A percentile compares a stretch with the other conserved stretches of the same genome.
Evolutionary conservation across 441 rosid species (phyloP).

Genomic region (Croton setiger): DNA sequence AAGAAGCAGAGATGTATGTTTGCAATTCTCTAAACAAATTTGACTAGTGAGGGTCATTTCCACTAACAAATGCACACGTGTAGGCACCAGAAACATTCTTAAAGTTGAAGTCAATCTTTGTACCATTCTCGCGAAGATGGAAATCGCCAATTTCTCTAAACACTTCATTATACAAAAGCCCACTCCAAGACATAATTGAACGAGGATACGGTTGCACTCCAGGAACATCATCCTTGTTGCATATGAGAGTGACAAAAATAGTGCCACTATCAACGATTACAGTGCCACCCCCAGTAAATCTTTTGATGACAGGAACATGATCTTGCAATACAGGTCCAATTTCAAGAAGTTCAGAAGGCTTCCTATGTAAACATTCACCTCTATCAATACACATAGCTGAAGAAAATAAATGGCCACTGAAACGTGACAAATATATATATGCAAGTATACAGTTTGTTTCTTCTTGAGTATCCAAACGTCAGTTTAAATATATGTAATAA

Average conservation of each 20-base stretch:
- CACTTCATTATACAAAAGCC: slow-evolving; percentile 52
- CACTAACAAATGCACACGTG: not conserved
- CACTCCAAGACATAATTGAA: slow-evolving; percentile 85
- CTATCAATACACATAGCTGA: slow-evolving; percentile 1
- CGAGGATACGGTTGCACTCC: slow-evolving; percentile 76
- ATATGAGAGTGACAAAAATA: slow-evolving; percentile 70
- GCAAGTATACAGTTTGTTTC: not conserved
- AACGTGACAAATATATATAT: not conserved
- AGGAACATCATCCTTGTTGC: slow-evolving; percentile 64
- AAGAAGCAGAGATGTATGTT: not conserved
- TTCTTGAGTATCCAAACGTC: not conserved
- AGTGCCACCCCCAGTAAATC: slow-evolving; percentile 93
- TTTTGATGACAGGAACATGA: slow-evolving; percentile 62
- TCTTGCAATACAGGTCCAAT: slow-evolving; percentile 49
- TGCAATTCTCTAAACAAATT: not conserved
- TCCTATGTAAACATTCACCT: slow-evolving; percentile 35
- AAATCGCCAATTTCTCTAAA: slow-evolving; percentile 61
- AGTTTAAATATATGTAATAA: not conserved
- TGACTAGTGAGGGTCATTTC: not conserved
- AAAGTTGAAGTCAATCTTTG: slow-evolving; percentile 22
- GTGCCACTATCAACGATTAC: slow-evolving; percentile 76
- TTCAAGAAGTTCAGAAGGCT: slow-evolving; percentile 66
- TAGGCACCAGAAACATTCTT: not conserved
- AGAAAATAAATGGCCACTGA: not conserved
- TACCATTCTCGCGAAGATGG: slow-evolving; percentile 88